These are phyloP conservation scores for Lecanicillium sp. DNA, from an alignment of 2,329 filamentous ascomycete species.

Conservation along the genomic window DNA sequence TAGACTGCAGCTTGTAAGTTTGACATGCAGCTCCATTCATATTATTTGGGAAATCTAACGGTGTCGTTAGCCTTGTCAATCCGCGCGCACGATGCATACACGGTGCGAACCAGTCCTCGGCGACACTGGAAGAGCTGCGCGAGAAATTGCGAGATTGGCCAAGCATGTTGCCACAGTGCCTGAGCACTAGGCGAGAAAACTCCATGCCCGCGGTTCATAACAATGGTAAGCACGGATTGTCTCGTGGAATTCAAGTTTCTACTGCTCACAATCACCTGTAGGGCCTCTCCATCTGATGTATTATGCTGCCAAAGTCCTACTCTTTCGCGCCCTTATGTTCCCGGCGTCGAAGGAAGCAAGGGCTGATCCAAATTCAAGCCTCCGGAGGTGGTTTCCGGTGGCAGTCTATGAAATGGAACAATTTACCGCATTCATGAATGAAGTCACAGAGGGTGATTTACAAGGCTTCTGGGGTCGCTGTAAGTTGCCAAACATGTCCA, in stretches of 20 bases:
- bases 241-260: background rate
- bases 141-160: conserved; percentile 27
- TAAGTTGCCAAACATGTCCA: conserved; percentile 18
- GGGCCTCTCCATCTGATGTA: conserved; percentile 34
- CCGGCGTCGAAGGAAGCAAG: conserved; percentile 35
- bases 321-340: conserved; percentile 36
- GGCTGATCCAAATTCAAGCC: conserved; percentile 23
- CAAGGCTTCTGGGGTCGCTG: conserved; percentile 37
- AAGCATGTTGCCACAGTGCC: conserved; percentile 26
- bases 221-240: conserved; percentile 14
- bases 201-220: conserved; percentile 11
- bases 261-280: conserved; percentile 10
- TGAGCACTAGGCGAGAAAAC: conserved; percentile 16
- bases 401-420: conserved; percentile 28
- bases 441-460: conserved; percentile 25
- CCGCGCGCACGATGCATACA: conserved; percentile 9
- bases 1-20: conserved; percentile 27
- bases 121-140: conserved; percentile 17
- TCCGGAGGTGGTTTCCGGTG: conserved; percentile 24
- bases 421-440: conserved; percentile 30
- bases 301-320: conserved; percentile 32
- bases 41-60: conserved; percentile 5
- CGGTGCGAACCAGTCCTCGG: conserved; percentile 12
- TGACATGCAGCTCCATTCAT: background rate
- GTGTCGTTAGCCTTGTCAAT: conserved; percentile 17